A percentile compares a stretch with the other conserved stretches of the same genome.
Evolutionary conservation across 371 early-diverging fungal genomes (phyloP).

Genomic region (Rhizomucor miehei): DNA sequence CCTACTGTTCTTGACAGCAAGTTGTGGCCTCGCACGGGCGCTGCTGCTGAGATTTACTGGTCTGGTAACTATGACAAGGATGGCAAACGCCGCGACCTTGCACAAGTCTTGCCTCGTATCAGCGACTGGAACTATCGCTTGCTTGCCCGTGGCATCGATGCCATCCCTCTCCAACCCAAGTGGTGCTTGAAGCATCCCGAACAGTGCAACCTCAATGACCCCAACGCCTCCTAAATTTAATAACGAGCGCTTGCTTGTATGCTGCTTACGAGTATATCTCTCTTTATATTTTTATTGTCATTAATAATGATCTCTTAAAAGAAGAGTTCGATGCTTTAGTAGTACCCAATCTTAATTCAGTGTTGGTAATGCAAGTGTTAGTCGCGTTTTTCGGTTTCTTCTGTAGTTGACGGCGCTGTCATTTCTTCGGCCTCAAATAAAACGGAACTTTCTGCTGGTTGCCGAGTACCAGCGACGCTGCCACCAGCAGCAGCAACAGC

Average conservation of each 20-base stretch:
- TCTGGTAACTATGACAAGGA: conserved; percentile 60
- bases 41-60: conserved; percentile 76
- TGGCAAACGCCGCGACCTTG: conserved; percentile 36
- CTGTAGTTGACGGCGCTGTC: conserved; percentile 5
- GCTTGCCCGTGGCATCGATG: conserved; percentile 62
- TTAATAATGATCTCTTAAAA: too few relatives aligned
- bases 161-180: conserved; percentile 67
- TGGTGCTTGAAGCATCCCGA: conserved; percentile 72
- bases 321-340: too few relatives aligned
- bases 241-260: too few relatives aligned
- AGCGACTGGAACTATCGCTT: conserved; percentile 51
- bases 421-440: conserved; percentile 19
- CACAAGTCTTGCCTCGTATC: conserved; percentile 31
- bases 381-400: conserved; percentile 8
- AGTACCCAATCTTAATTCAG: too few relatives aligned
- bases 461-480: background rate
- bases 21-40: conserved; percentile 74
- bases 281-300: too few relatives aligned
- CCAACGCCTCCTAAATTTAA: background rate
- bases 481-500: too few relatives aligned
- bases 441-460: background rate
- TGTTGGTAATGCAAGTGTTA: too few relatives aligned
- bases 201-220: conserved; percentile 47
- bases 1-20: conserved; percentile 55
- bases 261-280: too few relatives aligned